Evolutionary conservation across 495 filamentous ascomycete species (phyloP).

Genomic region (Neurospora sp.): DNA sequence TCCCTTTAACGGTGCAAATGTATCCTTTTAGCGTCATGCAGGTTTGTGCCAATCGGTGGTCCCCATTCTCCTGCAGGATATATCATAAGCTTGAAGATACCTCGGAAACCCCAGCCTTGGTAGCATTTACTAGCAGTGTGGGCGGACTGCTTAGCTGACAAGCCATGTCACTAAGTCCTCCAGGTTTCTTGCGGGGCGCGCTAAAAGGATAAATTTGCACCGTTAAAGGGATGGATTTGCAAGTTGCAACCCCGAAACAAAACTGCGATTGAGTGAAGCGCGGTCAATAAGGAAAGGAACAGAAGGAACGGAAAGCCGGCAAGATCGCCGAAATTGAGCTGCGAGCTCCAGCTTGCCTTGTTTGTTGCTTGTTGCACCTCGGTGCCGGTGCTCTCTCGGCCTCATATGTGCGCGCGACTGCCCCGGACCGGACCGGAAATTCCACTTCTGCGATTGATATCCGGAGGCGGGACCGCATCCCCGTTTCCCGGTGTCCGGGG

Average conservation of each 20-base stretch:
- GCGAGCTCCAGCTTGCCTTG: background rate
- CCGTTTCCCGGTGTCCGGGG: background rate
- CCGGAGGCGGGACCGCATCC: background rate
- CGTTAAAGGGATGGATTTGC: too few relatives aligned
- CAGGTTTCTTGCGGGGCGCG: too few relatives aligned
- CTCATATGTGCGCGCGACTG: background rate
- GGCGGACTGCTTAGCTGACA: too few relatives aligned
- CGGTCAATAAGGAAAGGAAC: background rate
- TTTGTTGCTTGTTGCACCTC: background rate
- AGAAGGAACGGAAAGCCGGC: background rate
- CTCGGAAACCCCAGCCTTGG: too few relatives aligned
- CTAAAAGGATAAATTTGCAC: too few relatives aligned
- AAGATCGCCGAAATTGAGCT: background rate
- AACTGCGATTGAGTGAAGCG: background rate
- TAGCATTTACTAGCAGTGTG: too few relatives aligned
- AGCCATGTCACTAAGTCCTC: too few relatives aligned
- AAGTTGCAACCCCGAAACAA: background rate
- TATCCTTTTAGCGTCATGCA: too few relatives aligned
- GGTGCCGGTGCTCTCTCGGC: background rate
- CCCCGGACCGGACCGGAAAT: background rate
- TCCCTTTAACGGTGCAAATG: too few relatives aligned
- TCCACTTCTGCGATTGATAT: background rate
- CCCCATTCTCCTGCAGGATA: too few relatives aligned
- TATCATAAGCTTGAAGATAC: too few relatives aligned
- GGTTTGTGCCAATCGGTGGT: too few relatives aligned